Base-by-base conservation (phyloP, 345 rosid genomes). In the Cardamine resedifolia region DNA sequence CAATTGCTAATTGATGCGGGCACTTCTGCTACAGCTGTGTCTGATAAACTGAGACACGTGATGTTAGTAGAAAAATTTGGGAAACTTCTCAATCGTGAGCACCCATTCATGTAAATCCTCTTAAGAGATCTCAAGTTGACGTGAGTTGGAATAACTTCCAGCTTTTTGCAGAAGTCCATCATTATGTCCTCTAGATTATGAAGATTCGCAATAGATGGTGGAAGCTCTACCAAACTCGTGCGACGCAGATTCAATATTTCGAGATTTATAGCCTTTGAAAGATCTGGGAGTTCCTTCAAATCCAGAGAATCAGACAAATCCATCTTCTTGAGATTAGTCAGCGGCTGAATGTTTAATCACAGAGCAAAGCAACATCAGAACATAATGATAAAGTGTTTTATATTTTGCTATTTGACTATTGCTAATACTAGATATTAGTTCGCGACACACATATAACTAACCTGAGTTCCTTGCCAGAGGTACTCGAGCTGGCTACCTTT, bases 381-480 rank as follows among this genome's bases (percentile, higher is more conserved):
- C 10, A 33, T 33, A 31, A 31, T 31, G 36, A 31, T 31, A 31
- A 30, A 30, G n/a, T n/a, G n/a, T n/a, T n/a, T n/a, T n/a, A n/a
- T n/a, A n/a, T n/a, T n/a, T n/a, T n/a, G n/a, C n/a, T n/a, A n/a
- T n/a, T n/a, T n/a, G n/a, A n/a, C n/a, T n/a, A n/a, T n/a, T n/a
- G n/a, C n/a, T n/a, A n/a, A n/a, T n/a, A n/a, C n/a, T n/a, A n/a
- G n/a, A n/a, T n/a, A n/a, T n/a, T n/a, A n/a, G n/a, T n/a, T n/a
- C n/a, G n/a, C n/a, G n/a, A n/a, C n/a, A n/a, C n/a, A n/a, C n/a
- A n/a, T 30, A 30, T 7, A 31, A 58, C 72, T 1, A 31, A 81
- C 79, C 70, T 55, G 70, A 3, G 27, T 38, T 67, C 72, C 67
- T 45, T 44, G n/a, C 82, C 80, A 81, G 0, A 78, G 63, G 7